Base-by-base conservation (phyloP, 108 stramenopile genomes). In the Chaetoceros tenuissimus region DNA sequence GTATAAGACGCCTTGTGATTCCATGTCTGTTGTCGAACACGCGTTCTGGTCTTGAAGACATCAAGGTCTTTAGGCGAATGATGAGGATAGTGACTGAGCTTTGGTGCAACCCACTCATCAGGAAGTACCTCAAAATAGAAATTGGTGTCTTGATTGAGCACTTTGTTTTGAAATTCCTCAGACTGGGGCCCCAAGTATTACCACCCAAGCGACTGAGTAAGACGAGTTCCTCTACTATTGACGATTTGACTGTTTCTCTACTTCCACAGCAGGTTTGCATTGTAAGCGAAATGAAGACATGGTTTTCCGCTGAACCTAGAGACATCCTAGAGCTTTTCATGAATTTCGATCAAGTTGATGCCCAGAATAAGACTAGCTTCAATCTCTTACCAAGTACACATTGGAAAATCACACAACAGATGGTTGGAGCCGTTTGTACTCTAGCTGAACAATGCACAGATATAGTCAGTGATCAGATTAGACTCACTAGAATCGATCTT, bases 81-180 rank as follows among this genome's bases (percentile, higher is more conserved):
- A 56, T 90, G 1, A 76, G 72, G 3, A 81, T 93, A 40, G 67
- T 91, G 27, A 77, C 88, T 31, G 67, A 67, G 3, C 53, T 93
- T 0, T 92, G 89, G 89, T 59, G 72, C 30, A 76, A 78, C 48
- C 51, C 69, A n/a, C 67, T 75, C 18, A 87, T 74, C 45, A 64
- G 94, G 25, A 45, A 58, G 31, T 60, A 76, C 48, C 75, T 91
- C 74, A 90, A 87, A 59, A 58, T 87, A 54, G 94, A 95, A 48
- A 44, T 92, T 59, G 87, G 85, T 0, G 69, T 93, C 19, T 73
- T 95, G 45, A 79, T 92, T 31, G 87, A 92, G 25, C 91, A 95
- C 46, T 91, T 84, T 61, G 73, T 81, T 24, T 51, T 91, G 21
- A 68, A 63, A 30, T 30, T 85, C 24, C 63, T 95, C n/a, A 47